A percentile compares a stretch with the other conserved stretches of the same genome.
Conservation (phyloP, 441 rosid species). For the Francoa sonchifolia region DNA sequence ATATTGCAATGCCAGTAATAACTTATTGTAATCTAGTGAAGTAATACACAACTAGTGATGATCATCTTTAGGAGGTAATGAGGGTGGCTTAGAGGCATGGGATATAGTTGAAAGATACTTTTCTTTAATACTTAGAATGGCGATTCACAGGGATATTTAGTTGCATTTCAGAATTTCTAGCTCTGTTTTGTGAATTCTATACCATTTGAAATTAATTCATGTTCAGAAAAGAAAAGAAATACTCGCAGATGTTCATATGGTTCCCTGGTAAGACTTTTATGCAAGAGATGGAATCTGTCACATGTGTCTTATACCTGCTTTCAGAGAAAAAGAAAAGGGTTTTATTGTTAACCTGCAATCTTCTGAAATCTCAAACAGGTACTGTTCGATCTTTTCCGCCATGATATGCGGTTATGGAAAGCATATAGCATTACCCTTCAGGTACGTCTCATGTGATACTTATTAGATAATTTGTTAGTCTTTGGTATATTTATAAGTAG, state of each 20-base stretch:
- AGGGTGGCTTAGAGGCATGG: not conserved
- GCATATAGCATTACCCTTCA: constrained; percentile 78
- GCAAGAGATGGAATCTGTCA: not conserved
- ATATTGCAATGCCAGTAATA: not conserved
- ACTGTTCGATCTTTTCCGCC: constrained; percentile 76
- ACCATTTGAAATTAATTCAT: no score
- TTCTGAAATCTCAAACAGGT: constrained; percentile 35
- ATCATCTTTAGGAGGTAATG: not conserved
- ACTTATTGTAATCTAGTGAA: not conserved
- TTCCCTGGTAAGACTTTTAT: not conserved
- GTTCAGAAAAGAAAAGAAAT: not conserved
- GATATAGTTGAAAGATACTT: no score
- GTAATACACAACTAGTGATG: not conserved
- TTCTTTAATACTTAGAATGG: no score
- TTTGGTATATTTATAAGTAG: not conserved
- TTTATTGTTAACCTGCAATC: not conserved
- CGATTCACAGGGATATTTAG: no score
- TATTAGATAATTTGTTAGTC: constrained; percentile 3
- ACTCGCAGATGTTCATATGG: not conserved
- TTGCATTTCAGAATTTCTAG: not conserved
- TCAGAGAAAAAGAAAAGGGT: not conserved
- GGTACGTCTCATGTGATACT: constrained; percentile 25
- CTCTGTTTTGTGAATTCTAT: not conserved
- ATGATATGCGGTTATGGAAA: constrained; percentile 72
- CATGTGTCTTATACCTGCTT: not conserved